Conservation (phyloP, 1,284 basidiomycete genomes). For the Gomphus bonarii region DNA sequence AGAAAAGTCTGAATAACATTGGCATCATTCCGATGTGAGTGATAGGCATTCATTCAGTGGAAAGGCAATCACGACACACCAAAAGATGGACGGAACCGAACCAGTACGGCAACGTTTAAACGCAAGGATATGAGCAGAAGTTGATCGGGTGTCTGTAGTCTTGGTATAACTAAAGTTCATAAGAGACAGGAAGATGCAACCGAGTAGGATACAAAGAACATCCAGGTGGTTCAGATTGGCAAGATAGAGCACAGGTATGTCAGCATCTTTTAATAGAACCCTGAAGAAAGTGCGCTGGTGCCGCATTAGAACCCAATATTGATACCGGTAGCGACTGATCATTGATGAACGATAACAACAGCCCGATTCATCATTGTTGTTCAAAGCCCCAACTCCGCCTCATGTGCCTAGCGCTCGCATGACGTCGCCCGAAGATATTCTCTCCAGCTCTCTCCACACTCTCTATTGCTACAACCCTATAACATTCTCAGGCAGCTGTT, state of each 20-base stretch:
- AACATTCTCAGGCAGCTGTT: constrained; percentile 40
- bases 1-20: neutral
- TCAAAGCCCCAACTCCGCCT: neutral
- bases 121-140: neutral
- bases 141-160: too few species aligned
- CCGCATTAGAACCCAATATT: neutral
- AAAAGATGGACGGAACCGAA: neutral
- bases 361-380: too few species aligned
- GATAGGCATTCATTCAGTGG: neutral
- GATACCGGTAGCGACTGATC: neutral
- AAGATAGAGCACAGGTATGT: neutral
- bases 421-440: constrained; percentile 44
- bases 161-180: neutral
- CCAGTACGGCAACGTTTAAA: neutral
- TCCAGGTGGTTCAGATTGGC: neutral
- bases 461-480: constrained; percentile 55
- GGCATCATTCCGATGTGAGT: neutral
- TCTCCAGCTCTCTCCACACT: constrained; percentile 46
- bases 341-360: too few species aligned
- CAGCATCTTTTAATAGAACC: neutral
- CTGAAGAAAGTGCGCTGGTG: neutral
- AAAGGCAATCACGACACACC: neutral
- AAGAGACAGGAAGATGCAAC: neutral
- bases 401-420: too few species aligned
- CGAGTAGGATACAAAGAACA: neutral